These are phyloP conservation scores for Populus euphratica DNA, from an alignment of 345 rosid genomes.

Conservation along the genomic window DNA sequence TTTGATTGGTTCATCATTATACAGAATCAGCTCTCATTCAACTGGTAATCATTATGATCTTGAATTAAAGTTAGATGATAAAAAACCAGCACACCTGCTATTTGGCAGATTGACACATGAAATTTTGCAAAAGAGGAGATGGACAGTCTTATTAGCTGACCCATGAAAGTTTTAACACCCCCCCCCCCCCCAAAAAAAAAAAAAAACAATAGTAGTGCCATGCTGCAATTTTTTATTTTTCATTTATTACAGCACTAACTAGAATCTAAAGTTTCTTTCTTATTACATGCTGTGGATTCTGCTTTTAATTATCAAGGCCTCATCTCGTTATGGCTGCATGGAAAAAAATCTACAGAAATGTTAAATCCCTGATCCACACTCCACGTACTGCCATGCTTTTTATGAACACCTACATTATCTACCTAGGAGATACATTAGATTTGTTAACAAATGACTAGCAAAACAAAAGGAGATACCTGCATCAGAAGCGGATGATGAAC, in stretches of 20 bases:
- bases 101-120: background rate
- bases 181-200: too few relatives aligned
- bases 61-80: background rate
- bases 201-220: too few relatives aligned
- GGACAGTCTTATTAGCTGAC: constrained; percentile 1
- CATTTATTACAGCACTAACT: background rate
- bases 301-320: background rate
- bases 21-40: too few relatives aligned
- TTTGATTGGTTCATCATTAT: background rate
- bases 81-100: background rate
- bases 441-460: background rate
- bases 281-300: background rate
- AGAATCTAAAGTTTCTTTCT: background rate
- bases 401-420: background rate
- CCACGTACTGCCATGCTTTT: background rate
- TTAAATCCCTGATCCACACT: background rate
- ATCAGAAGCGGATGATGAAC: constrained; percentile 82
- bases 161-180: background rate
- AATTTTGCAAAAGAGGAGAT: background rate
- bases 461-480: constrained; percentile 47
- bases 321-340: background rate
- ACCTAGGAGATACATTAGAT: background rate
- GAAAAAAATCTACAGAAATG: background rate
- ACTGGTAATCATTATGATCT: background rate
- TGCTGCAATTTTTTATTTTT: background rate